Base-by-base conservation (phyloP, 805 yeast genomes). In the Candida bentonensis region DNA sequence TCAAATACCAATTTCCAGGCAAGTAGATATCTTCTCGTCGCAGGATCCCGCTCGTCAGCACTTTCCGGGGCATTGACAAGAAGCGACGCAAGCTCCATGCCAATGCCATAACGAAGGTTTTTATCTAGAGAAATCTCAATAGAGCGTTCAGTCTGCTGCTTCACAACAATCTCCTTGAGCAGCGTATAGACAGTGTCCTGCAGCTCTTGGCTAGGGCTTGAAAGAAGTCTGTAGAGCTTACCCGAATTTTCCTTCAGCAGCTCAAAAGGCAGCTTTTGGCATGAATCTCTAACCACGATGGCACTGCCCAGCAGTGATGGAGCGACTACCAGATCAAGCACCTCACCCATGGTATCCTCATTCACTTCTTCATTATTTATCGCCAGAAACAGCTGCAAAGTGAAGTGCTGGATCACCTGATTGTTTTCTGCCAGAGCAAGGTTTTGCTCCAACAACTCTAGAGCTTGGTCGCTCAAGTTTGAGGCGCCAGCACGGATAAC, bases 1-100 rank as follows among this genome's bases (percentile, higher is more conserved):
- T 63, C 64, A 49, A 82, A 68, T 0, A 82, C 59, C 44, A 84
- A 63, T 48, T 62, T 64, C 94, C 94, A 87, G 45, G 76, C 64
- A 79, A 83, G 79, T 26, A 81, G 51, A 54, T 73, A 81, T 54
- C 34, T 33, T n/a, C 21, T 15, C 17, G 23, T 25, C 3, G 22
- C 22, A 21, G 30, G 41, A 21, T 40, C 36, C 7, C 17, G 7
- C 5, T 5, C 5, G 20, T 30, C 36, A 7, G 13, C 7, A 25
- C 11, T 9, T 25, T 13, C 27, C 13, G 7, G 27, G 17, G n/a
- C 36, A 9, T 30, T 30, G 5, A 17, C 17, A 9, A n/a, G n/a
- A 39, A 57, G 39, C n/a, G 59, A 55, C 22, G 79, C 47, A 25
- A 82, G 56, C 5, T 41, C 48, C 0, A 41, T 46, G 0, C 80